Evolutionary conservation across 129 eudicot genomes (phyloP).

Genomic region (Glebionis coronaria): DNA sequence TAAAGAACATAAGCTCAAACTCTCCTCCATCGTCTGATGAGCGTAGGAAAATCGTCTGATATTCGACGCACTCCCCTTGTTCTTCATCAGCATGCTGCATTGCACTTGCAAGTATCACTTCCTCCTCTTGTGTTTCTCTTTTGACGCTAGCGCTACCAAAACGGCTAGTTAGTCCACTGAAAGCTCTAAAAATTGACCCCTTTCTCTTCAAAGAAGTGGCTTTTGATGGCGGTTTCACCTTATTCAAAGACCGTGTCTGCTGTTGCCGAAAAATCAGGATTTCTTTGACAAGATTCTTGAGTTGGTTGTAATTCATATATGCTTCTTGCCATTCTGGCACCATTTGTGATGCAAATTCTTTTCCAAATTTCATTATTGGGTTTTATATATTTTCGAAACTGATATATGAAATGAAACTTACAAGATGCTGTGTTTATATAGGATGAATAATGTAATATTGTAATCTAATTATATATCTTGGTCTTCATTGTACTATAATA

Average conservation of each 20-base stretch:
- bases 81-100: constrained; percentile 34
- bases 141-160: not conserved
- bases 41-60: constrained; percentile 47
- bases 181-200: constrained; percentile 43
- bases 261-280: constrained; percentile 24
- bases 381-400: not conserved
- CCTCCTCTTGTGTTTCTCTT: constrained; percentile 23
- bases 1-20: constrained; percentile 47
- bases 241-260: not conserved
- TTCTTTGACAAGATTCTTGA: constrained; percentile 44
- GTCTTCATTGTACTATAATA: too few species aligned
- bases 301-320: constrained; percentile 42
- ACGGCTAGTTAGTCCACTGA: constrained; percentile 45
- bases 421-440: not conserved
- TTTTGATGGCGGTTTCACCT: constrained; percentile 7
- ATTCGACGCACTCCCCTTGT: constrained; percentile 21
- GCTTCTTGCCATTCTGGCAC: constrained; percentile 80
- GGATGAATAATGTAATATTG: constrained; percentile 1
- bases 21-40: constrained; percentile 53
- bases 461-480: too few species aligned
- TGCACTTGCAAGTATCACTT: constrained; percentile 29
- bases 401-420: not conserved
- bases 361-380: constrained; percentile 49
- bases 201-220: constrained; percentile 16
- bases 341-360: constrained; percentile 49